phyloP scores from a whole-genome alignment of 495 filamentous ascomycete species.

The Schizothecium vesticola region DNA sequence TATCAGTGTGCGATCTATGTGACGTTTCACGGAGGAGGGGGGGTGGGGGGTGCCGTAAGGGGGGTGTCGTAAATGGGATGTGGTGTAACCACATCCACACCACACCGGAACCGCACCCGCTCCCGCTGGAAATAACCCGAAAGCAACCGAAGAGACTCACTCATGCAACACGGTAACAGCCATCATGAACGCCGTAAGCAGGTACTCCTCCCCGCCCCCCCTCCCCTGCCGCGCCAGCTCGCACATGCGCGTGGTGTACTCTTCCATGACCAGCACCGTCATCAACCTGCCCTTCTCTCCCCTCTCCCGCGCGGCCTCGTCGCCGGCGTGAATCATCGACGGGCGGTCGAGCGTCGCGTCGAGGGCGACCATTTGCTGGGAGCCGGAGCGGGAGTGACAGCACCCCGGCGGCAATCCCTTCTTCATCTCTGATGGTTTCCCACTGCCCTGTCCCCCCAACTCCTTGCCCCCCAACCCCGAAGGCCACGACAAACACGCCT shows the following conservation, averaged over 20 bases:
- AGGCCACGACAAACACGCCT: not conserved
- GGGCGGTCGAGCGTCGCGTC: conserved; percentile 18
- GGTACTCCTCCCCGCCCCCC: conserved; percentile 31
- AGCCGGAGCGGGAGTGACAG: not conserved
- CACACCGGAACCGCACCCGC: not conserved
- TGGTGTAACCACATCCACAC: not conserved
- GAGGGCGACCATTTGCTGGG: not conserved
- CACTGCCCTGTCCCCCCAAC: not conserved
- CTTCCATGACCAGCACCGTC: conserved; percentile 30
- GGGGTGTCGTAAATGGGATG: not conserved
- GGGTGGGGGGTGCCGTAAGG: not conserved
- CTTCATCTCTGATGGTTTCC: not conserved
- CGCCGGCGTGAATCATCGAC: conserved; percentile 25
- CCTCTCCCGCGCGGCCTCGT: conserved; percentile 12
- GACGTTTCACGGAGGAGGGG: not conserved
- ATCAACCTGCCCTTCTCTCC: conserved; percentile 14
- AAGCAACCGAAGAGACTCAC: conserved; percentile 17
- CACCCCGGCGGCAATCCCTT: not conserved
- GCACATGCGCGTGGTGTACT: conserved; percentile 27
- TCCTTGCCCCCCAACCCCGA: not conserved
- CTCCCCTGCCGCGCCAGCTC: conserved; percentile 24
- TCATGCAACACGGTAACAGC: conserved; percentile 38
- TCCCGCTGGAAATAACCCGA: not conserved
- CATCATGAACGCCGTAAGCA: conserved; percentile 37
- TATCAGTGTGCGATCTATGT: not conserved